Conservation (phyloP, 2,329 filamentous ascomycete species). For the Stagonosporopsis rhizophila region DNA sequence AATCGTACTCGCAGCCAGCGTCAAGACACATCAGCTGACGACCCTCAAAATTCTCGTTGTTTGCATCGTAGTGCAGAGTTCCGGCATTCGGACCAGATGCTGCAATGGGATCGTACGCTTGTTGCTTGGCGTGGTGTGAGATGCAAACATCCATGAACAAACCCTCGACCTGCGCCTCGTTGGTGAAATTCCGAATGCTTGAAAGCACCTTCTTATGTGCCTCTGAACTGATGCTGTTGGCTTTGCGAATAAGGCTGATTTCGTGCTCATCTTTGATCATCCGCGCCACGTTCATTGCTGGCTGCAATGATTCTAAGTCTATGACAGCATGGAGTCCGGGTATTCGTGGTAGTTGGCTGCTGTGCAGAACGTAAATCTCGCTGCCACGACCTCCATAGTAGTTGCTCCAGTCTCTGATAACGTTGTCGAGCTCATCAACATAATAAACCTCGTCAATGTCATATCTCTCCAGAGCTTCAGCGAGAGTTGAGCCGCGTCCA, state of each 20-base stretch:
- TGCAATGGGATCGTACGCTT: constrained; percentile 90
- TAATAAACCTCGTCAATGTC: constrained; percentile 77
- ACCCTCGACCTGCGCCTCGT: constrained; percentile 85
- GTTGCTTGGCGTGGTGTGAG: constrained; percentile 72
- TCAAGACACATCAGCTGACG: constrained; percentile 83
- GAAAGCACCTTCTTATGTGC: constrained; percentile 78
- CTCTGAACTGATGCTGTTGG: constrained; percentile 78
- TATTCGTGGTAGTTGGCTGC: constrained; percentile 25
- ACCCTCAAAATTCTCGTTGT: constrained; percentile 73
- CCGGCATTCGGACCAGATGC: constrained; percentile 83
- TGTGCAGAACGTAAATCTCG: constrained; percentile 48
- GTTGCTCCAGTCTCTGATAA: constrained; percentile 42
- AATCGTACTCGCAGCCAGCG: constrained; percentile 82
- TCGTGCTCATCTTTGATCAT: constrained; percentile 87
- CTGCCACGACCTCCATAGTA: constrained; percentile 26
- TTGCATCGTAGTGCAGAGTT: constrained; percentile 85
- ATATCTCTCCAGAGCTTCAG: constrained; percentile 67
- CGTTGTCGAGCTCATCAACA: constrained; percentile 40
- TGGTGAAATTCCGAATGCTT: constrained; percentile 67
- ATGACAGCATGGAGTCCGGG: constrained; percentile 21
- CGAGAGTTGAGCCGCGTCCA: constrained; percentile 65
- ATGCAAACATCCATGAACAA: constrained; percentile 77
- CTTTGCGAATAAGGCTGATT: constrained; percentile 77
- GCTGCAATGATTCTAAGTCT: constrained; percentile 59
- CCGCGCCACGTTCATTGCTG: constrained; percentile 79